Evolutionary conservation across 495 filamentous ascomycete species (phyloP), one percentile per base, ranked within the genome.

Genomic region (Amorphotheca resinae): DNA sequence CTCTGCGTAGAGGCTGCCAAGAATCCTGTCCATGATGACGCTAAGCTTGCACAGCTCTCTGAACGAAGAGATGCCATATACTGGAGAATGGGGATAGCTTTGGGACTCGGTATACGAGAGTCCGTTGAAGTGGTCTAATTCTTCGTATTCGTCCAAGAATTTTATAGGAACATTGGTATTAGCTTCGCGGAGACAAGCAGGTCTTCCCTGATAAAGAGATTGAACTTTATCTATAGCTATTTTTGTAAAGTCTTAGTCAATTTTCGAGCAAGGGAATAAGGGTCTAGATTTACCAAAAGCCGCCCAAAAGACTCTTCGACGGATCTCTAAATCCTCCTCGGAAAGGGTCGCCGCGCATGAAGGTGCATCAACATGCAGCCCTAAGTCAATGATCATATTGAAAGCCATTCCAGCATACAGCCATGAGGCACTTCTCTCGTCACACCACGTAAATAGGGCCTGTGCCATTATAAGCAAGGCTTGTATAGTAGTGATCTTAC

Each of bases 361-460:
- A 15, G 14, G 18, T 17, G 17, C 6, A 25, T 55, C 44, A 2
- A 65, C 57, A 50, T 72, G 67, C 6, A 67, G 35, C 0, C 67
- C 67, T 5, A 69, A 50, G 42, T 70, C 67, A 28, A 67, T 68
- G 5, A 49, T 22, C 46, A 49, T 49, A 1, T 25, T 17, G 31
- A 38, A 43, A 0, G 40, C 46, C 18, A 68, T 64, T 61, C 68
- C 68, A 1, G 63, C 58, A 44, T 70, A 68, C 0, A 69, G 48
- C 67, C 65, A 72, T 0, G 65, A 54, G 1, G 59, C 48, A 45
- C 65, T 70, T 34, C 59, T 51, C 35, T 70, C 65, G 31, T 68
- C 52, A 62, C 57, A 12, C 64, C 49, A 26, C 61, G 53, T 14
- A 20, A 44, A 49, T 12, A 49, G 15, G 1, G 33, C 22, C 7